Evolutionary conservation across 306 rosid genomes (phyloP).

Genomic region (Fragaria nilgerrensis): DNA sequence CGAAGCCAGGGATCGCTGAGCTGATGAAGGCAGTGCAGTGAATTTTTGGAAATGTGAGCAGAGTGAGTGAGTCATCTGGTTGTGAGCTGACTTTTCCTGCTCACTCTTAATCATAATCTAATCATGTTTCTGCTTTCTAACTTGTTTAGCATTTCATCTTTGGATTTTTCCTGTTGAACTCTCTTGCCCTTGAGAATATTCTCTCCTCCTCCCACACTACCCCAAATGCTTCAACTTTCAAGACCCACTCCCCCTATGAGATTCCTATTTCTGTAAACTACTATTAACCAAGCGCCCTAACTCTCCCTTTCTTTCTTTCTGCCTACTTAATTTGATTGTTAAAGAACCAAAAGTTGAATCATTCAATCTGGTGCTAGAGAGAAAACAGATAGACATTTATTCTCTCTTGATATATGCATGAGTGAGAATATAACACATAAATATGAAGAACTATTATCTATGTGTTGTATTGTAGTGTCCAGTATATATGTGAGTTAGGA

Average conservation of each 20-base stretch:
- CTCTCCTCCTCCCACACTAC: conserved; percentile 65
- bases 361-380: background rate
- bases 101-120: conserved; percentile 79
- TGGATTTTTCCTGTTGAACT: conserved; percentile 87
- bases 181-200: conserved; percentile 72
- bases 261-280: conserved; percentile 42
- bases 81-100: conserved; percentile 90
- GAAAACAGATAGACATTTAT: conserved; percentile 10
- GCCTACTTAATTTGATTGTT: background rate
- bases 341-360: background rate
- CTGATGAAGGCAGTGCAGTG: conserved; percentile 57
- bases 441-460: background rate
- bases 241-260: conserved; percentile 40
- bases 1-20: background rate
- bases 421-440: background rate
- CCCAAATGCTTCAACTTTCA: conserved; percentile 79
- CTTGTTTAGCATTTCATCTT: conserved; percentile 57
- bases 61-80: conserved; percentile 38
- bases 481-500: background rate
- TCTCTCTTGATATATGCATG: conserved; percentile 22
- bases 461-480: background rate
- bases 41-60: conserved; percentile 84
- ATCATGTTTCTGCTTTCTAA: conserved; percentile 68
- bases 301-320: background rate
- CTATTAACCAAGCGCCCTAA: background rate